These are phyloP conservation scores for Lecanicillium sp. DNA, from an alignment of 2,329 filamentous ascomycete species.

Conservation along the genomic window DNA sequence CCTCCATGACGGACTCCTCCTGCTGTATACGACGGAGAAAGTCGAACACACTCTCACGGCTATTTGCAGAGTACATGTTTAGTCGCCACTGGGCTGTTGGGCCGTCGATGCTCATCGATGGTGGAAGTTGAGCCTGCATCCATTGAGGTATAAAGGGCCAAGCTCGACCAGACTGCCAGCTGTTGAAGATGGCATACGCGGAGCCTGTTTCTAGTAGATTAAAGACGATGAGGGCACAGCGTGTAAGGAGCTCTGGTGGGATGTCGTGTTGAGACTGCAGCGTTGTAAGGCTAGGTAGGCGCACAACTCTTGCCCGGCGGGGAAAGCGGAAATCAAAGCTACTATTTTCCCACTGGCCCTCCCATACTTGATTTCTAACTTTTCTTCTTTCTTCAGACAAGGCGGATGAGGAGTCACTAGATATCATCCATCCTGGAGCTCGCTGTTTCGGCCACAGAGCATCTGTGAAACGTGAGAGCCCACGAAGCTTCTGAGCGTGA, in stretches of 20 bases:
- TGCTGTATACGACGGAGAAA: constrained; percentile 19
- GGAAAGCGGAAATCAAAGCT: constrained; percentile 19
- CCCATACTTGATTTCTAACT: constrained; percentile 19
- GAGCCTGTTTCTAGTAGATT: constrained; percentile 23
- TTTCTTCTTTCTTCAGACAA: too few relatives aligned
- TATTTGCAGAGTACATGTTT: constrained; percentile 21
- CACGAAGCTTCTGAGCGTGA: constrained; percentile 22
- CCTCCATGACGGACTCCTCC: constrained; percentile 17
- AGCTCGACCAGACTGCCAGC: constrained; percentile 24
- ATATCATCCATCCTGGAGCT: constrained; percentile 26
- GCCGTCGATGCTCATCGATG: constrained; percentile 27
- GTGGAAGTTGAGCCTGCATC: constrained; percentile 24
- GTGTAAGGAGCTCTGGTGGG: constrained; percentile 20
- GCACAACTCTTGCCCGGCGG: constrained; percentile 20
- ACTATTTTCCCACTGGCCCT: constrained; percentile 18
- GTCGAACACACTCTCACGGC: constrained; percentile 16
- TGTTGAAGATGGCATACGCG: constrained; percentile 23
- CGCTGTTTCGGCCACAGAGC: constrained; percentile 24
- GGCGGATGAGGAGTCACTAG: constrained; percentile 14
- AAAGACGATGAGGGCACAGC: constrained; percentile 24
- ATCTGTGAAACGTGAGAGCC: constrained; percentile 22
- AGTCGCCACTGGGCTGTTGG: constrained; percentile 27
- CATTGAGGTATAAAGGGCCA: constrained; percentile 29
- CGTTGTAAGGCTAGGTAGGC: constrained; percentile 15
- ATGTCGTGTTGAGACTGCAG: constrained; percentile 16